Conservation (phyloP, 208 protist genomes). For the Trypanosoma conorhini region DNA sequence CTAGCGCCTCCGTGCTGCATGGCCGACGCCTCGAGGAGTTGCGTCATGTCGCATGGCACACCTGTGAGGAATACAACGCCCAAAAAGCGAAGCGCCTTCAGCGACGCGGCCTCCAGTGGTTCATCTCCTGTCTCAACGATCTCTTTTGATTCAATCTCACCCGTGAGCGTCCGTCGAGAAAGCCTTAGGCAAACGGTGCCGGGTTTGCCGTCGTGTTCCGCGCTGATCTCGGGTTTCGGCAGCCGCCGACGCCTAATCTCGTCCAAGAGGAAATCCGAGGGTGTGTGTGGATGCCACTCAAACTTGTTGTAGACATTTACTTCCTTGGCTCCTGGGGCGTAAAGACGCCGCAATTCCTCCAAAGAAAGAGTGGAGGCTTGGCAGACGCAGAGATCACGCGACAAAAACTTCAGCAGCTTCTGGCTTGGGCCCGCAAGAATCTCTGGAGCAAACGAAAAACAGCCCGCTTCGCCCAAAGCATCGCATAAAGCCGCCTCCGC, state of each 20-base stretch:
- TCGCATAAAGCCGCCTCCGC: neutral
- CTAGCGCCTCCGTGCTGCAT: neutral
- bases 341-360: neutral
- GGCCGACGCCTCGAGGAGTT: neutral
- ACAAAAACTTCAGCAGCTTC: conserved; percentile 6
- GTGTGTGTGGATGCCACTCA: neutral
- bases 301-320: neutral
- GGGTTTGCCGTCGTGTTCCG: neutral
- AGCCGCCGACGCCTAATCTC: conserved; percentile 3
- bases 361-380: neutral
- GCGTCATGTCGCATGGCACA: neutral
- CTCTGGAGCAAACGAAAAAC: neutral
- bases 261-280: neutral
- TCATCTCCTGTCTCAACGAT: neutral
- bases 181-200: neutral
- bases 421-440: too few species aligned
- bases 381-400: conserved; percentile 14
- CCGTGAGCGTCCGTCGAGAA: neutral
- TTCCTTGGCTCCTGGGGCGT: conserved; percentile 1
- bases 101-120: neutral
- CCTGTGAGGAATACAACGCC: conserved; percentile 10
- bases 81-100: conserved; percentile 5
- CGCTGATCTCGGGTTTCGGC: neutral
- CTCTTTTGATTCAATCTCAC: neutral
- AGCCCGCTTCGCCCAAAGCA: neutral